Percentiles rank a stretch among this genome's conserved stretches.
Evolutionary conservation across 1,284 basidiomycete genomes (phyloP).

Genomic region (Ganoderma lucidum): DNA sequence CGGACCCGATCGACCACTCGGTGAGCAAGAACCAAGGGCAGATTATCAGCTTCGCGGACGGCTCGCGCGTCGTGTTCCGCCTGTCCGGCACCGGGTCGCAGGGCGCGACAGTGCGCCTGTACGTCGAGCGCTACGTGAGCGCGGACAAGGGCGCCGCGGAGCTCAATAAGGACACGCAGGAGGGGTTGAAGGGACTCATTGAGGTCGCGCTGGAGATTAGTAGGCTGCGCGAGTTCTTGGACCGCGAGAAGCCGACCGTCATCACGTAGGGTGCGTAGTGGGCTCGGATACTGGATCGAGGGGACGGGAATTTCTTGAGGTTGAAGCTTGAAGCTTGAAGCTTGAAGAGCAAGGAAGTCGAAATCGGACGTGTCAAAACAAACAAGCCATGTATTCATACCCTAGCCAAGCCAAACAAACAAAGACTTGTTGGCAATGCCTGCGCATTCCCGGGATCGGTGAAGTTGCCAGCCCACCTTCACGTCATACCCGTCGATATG

Average conservation of each 20-base stretch:
- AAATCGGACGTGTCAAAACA: slow-evolving; percentile 13
- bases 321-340: too few relatives aligned
- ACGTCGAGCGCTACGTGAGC: slow-evolving; percentile 90
- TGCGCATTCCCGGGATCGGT: too few relatives aligned
- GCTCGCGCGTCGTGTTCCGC: slow-evolving; percentile 94
- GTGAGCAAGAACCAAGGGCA: slow-evolving; percentile 97
- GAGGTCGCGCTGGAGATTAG: slow-evolving; percentile 90
- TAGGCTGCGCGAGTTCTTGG: slow-evolving; percentile 88
- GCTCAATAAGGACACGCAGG: slow-evolving; percentile 81
- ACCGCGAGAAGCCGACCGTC: slow-evolving; percentile 91
- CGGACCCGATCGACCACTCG: slow-evolving; percentile 95
- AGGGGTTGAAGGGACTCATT: slow-evolving; percentile 94
- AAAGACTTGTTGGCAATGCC: neutral
- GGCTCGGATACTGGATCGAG: neutral
- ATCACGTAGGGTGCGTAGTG: slow-evolving; percentile 74
- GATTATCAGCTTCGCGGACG: slow-evolving; percentile 91
- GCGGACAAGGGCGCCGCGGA: slow-evolving; percentile 77
- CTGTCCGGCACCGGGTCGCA: slow-evolving; percentile 95
- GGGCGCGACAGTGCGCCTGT: slow-evolving; percentile 94
- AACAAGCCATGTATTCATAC: slow-evolving; percentile 28
- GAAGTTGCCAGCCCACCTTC: too few relatives aligned
- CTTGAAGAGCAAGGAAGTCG: neutral
- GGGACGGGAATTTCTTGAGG: slow-evolving; percentile 13
- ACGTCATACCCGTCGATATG: too few relatives aligned
- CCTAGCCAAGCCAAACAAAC: neutral